Evolutionary conservation across 2,329 filamentous ascomycete species (phyloP).

Genomic region (Aspergillus neotritici): DNA sequence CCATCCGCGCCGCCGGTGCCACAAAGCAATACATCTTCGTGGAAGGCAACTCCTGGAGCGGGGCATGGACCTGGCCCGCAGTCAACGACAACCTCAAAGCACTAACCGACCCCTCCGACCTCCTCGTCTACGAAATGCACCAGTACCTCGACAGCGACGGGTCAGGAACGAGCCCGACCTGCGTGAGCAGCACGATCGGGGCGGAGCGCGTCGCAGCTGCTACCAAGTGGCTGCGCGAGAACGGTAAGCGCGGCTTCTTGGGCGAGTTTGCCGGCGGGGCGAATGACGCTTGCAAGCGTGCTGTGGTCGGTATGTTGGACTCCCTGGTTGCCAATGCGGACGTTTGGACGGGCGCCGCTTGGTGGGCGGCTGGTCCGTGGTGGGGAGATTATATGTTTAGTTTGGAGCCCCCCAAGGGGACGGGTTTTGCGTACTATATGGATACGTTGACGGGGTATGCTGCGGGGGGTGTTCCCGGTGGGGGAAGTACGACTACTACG

Average conservation of each 20-base stretch:
- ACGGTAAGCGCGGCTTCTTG: constrained; percentile 49
- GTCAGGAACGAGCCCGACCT: constrained; percentile 47
- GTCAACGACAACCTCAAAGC: constrained; percentile 40
- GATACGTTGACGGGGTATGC: constrained; percentile 25
- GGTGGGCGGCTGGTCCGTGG: constrained; percentile 53
- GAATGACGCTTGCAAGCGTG: constrained; percentile 47
- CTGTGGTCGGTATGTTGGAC: constrained; percentile 42
- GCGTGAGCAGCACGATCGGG: constrained; percentile 51
- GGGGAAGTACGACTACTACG: background rate
- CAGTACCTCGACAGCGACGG: constrained; percentile 56
- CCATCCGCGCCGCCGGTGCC: constrained; percentile 55
- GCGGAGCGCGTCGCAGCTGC: constrained; percentile 47
- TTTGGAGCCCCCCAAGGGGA: constrained; percentile 46
- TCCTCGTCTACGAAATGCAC: constrained; percentile 58
- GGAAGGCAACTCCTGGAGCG: constrained; percentile 49
- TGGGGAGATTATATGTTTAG: constrained; percentile 45
- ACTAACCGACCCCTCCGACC: constrained; percentile 49
- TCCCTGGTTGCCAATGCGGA: constrained; percentile 46
- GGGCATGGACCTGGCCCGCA: constrained; percentile 47
- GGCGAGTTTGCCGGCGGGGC: constrained; percentile 52
- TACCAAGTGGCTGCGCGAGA: constrained; percentile 50
- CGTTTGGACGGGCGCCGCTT: constrained; percentile 50
- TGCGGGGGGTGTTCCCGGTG: constrained; percentile 6
- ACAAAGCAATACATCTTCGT: constrained; percentile 54
- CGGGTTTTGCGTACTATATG: constrained; percentile 35